phyloP scores from a whole-genome alignment of 108 stramenopile species.

The Cyclostephanos invisitatus region DNA sequence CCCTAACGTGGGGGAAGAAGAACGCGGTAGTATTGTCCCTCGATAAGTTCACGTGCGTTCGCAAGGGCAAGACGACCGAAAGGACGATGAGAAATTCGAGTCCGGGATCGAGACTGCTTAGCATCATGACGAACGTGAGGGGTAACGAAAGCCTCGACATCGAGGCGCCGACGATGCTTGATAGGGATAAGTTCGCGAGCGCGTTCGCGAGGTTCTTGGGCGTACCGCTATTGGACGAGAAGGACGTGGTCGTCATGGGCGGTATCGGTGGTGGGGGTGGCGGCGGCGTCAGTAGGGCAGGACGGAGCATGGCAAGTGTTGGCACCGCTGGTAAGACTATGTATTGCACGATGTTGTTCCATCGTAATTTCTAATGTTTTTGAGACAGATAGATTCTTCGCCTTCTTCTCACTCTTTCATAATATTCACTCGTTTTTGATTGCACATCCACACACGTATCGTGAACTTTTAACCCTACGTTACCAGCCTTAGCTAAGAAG shows the following conservation, averaged over 20 bases:
- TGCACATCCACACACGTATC: not conserved
- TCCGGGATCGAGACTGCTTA: constrained; percentile 57
- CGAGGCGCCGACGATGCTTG: constrained; percentile 83
- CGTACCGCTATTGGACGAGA: constrained; percentile 61
- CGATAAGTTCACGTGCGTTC: constrained; percentile 63
- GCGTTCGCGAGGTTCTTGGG: constrained; percentile 81
- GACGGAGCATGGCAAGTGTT: not conserved
- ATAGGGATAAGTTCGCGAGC: constrained; percentile 86
- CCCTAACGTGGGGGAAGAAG: constrained; percentile 87
- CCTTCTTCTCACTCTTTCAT: not conserved
- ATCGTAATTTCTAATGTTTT: not conserved
- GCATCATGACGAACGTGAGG: constrained; percentile 59
- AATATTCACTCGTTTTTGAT: too few relatives aligned
- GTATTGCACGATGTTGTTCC: not conserved
- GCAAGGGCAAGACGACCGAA: constrained; percentile 84
- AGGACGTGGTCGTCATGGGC: constrained; percentile 3
- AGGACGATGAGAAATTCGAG: constrained; percentile 65
- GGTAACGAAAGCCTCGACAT: constrained; percentile 69
- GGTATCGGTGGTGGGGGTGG: constrained; percentile 1
- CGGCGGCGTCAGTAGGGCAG: constrained; percentile 9
- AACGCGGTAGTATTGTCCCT: constrained; percentile 69
- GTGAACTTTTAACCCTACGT: not conserved
- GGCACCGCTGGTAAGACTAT: not conserved
- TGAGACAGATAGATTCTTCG: not conserved
- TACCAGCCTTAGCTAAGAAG: constrained; percentile 17